Evolutionary conservation across 1,284 basidiomycete genomes (phyloP).

Genomic region (Porogramme epimiltina): DNA sequence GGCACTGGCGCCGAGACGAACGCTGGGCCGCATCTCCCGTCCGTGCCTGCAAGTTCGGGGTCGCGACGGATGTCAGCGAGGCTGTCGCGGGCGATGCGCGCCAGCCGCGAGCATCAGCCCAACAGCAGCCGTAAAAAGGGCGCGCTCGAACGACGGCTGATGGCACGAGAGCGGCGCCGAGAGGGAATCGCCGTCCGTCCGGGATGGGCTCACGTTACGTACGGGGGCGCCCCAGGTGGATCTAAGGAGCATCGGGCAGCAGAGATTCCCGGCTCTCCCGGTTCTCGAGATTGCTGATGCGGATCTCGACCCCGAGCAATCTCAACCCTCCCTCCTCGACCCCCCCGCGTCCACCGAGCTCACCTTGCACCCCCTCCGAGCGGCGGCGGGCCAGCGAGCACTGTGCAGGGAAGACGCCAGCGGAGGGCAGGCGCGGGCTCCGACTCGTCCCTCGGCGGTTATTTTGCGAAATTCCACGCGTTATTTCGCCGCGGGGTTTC

Average conservation of each 20-base stretch:
- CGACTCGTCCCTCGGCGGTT: constrained; percentile 19
- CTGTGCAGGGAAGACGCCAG: background rate
- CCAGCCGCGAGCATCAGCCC: background rate
- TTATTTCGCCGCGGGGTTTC: constrained; percentile 26
- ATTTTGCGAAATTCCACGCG: constrained; percentile 19
- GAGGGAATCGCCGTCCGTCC: constrained; percentile 31
- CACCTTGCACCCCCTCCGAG: background rate
- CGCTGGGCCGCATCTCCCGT: too few species aligned
- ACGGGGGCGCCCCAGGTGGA: constrained; percentile 20
- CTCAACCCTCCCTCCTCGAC: constrained; percentile 11
- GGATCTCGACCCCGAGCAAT: constrained; percentile 26
- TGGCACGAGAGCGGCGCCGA: constrained; percentile 27
- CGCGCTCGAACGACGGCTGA: constrained; percentile 16
- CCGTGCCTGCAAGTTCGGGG: too few species aligned
- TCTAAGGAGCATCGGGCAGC: constrained; percentile 32
- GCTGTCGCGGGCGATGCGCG: too few species aligned
- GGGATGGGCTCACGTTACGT: constrained; percentile 30
- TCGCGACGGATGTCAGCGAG: too few species aligned
- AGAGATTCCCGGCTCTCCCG: constrained; percentile 32
- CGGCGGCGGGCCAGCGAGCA: background rate
- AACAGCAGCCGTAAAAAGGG: constrained; percentile 1
- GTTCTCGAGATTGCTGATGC: constrained; percentile 33
- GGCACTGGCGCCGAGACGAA: too few species aligned
- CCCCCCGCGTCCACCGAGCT: constrained; percentile 3
- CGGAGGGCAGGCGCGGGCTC: constrained; percentile 2